phyloP scores from a whole-genome alignment of 129 eudicot genomes.

The Pulicaria dysenterica region DNA sequence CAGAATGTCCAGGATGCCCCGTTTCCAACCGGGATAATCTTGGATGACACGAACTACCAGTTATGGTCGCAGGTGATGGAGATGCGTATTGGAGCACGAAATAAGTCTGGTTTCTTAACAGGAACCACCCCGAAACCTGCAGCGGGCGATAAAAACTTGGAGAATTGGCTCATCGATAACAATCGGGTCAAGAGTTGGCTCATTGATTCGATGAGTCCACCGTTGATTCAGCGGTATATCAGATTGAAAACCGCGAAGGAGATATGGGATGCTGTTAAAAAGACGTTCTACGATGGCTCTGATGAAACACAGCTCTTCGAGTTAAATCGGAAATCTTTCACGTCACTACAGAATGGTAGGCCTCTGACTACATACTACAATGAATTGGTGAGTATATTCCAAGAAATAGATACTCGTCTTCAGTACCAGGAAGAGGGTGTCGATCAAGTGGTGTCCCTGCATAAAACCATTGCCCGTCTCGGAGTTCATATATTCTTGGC shows the following conservation, averaged over 20 bases:
- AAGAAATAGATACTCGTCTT: background rate
- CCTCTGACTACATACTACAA: conserved; percentile 19
- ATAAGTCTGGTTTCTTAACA: conserved; percentile 15
- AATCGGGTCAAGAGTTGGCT: conserved; percentile 11
- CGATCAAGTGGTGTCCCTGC: background rate
- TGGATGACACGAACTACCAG: conserved; percentile 24
- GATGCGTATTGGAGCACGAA: conserved; percentile 25
- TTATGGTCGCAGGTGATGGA: conserved; percentile 29
- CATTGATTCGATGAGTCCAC: conserved; percentile 21
- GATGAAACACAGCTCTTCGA: conserved; percentile 14
- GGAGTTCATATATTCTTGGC: conserved; percentile 15
- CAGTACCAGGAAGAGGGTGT: background rate
- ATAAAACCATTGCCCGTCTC: background rate
- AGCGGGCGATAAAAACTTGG: conserved; percentile 1
- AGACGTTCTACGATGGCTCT: conserved; percentile 15
- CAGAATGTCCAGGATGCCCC: conserved; percentile 19
- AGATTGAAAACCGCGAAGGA: conserved; percentile 11
- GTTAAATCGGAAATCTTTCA: conserved; percentile 16
- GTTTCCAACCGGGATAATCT: conserved; percentile 24
- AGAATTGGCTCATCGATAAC: background rate
- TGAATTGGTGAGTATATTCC: conserved; percentile 11
- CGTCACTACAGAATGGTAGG: conserved; percentile 9
- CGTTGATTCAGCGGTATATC: conserved; percentile 6
- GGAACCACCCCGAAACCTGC: background rate
- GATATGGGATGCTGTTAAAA: conserved; percentile 20